A percentile compares a stretch with the other conserved stretches of the same genome.
Evolutionary conservation across 306 rosid genomes (phyloP).

Genomic region (Quercus cerris): DNA sequence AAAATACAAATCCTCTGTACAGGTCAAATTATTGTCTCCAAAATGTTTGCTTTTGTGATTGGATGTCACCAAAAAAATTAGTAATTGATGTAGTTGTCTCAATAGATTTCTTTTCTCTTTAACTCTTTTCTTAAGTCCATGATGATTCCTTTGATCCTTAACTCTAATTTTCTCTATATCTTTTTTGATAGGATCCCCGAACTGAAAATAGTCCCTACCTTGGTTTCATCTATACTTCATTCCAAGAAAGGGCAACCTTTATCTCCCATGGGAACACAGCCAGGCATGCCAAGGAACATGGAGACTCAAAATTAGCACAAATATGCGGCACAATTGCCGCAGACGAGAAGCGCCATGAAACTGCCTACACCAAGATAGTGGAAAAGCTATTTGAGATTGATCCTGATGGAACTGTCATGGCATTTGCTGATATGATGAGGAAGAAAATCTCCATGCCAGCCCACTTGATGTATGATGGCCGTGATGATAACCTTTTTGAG

Average conservation of each 20-base stretch:
- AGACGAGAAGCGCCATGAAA: slow-evolving; percentile 92
- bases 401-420: slow-evolving; percentile 68
- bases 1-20: not conserved
- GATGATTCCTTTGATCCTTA: not conserved
- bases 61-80: not conserved
- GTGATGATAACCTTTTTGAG: slow-evolving; percentile 65
- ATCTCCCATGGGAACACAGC: slow-evolving; percentile 97
- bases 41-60: not conserved
- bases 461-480: slow-evolving; percentile 88
- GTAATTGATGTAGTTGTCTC: not conserved
- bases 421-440: slow-evolving; percentile 96
- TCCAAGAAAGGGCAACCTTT: slow-evolving; percentile 93
- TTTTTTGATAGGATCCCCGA: slow-evolving; percentile 61
- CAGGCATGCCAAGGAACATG: slow-evolving; percentile 77
- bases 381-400: slow-evolving; percentile 87
- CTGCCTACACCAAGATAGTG: slow-evolving; percentile 84
- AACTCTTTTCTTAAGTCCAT: not conserved
- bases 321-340: slow-evolving; percentile 85
- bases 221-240: slow-evolving; percentile 86
- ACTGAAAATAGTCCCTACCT: slow-evolving; percentile 90
- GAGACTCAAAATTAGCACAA: slow-evolving; percentile 84
- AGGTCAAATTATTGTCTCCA: not conserved
- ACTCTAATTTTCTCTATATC: not conserved
- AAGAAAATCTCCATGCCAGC: slow-evolving; percentile 92
- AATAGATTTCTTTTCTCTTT: not conserved